These are phyloP conservation scores for Phoma herbarum DNA, from an alignment of 2,329 filamentous ascomycete genomes.

Conservation along the genomic window DNA sequence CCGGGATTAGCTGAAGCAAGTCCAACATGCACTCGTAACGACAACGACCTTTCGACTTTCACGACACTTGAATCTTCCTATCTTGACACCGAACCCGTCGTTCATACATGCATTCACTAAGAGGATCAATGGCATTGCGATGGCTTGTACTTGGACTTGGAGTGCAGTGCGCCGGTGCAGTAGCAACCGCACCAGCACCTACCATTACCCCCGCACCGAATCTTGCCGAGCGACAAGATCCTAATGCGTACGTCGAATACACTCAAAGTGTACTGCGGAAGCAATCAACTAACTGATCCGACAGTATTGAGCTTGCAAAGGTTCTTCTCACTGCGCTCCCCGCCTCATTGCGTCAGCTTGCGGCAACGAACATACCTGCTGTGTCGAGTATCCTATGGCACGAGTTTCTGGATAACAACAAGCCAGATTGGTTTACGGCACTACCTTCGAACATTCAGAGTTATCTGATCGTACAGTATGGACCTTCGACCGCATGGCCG, in stretches of 20 bases:
- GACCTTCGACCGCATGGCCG: conserved; percentile 42
- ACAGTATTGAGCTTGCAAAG: conserved; percentile 46
- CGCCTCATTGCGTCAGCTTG: conserved; percentile 45
- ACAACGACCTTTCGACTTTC: conserved; percentile 7
- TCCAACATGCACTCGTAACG: conserved; percentile 30
- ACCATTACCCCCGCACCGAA: conserved; percentile 42
- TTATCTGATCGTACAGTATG: conserved; percentile 46
- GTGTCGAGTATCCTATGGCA: conserved; percentile 47
- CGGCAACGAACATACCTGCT: conserved; percentile 48
- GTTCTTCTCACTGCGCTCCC: conserved; percentile 49
- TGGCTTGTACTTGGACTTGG: conserved; percentile 24
- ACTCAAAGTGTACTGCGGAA: background rate
- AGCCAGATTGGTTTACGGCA: conserved; percentile 45
- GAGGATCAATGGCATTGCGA: conserved; percentile 23
- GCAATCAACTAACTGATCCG: conserved; percentile 17
- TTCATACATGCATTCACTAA: conserved; percentile 38
- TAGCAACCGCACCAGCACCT: conserved; percentile 24
- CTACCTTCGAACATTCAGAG: conserved; percentile 46
- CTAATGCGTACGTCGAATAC: conserved; percentile 42
- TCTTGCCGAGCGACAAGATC: conserved; percentile 32
- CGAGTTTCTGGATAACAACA: conserved; percentile 47
- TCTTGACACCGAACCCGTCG: conserved; percentile 8
- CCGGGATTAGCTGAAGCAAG: conserved; percentile 13
- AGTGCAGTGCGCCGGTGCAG: conserved; percentile 24
- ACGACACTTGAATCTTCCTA: conserved; percentile 17